Percentiles rank a stretch among this genome's conserved stretches.
phyloP scores from a whole-genome alignment of 2,329 filamentous ascomycete species.

The Sporothrix euskadiensis region DNA sequence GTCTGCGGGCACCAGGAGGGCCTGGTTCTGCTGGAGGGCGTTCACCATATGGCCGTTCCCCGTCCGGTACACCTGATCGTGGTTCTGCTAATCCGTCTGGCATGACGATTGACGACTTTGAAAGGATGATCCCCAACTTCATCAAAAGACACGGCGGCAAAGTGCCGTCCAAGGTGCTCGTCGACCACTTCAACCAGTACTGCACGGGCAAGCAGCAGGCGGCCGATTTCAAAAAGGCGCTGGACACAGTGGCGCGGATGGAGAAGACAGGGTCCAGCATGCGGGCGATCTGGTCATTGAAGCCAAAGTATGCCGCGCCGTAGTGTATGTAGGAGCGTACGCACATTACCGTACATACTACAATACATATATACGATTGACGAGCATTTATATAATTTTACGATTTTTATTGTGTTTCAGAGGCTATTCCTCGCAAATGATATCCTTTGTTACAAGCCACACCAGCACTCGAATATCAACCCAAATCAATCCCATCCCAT shows the following conservation, averaged over 20 bases:
- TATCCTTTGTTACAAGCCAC: background rate
- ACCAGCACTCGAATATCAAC: conserved; percentile 9
- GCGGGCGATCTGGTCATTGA: conserved; percentile 56
- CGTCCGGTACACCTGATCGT: conserved; percentile 46
- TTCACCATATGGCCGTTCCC: conserved; percentile 39
- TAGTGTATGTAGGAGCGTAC: background rate
- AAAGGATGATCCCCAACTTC: conserved; percentile 73
- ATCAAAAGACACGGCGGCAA: conserved; percentile 74
- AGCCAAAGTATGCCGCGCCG: conserved; percentile 35
- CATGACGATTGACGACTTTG: conserved; percentile 62
- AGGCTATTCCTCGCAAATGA: background rate
- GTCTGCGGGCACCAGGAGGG: conserved; percentile 41
- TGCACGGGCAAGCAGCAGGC: conserved; percentile 69
- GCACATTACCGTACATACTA: background rate
- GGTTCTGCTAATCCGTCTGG: conserved; percentile 32
- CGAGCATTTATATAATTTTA: background rate
- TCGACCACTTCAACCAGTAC: conserved; percentile 84
- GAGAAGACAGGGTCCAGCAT: conserved; percentile 58
- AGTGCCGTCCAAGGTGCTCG: conserved; percentile 79
- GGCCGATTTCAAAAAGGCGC: conserved; percentile 77
- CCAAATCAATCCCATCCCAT: conserved; percentile 1
- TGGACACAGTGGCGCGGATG: conserved; percentile 73
- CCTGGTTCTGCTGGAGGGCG: conserved; percentile 36
- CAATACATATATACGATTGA: no score
- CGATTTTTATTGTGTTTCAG: conserved; percentile 22